Base-by-base conservation (phyloP, 2,329 filamentous ascomycete species). In the Ophiocordyceps camponoti-saundersi region DNA sequence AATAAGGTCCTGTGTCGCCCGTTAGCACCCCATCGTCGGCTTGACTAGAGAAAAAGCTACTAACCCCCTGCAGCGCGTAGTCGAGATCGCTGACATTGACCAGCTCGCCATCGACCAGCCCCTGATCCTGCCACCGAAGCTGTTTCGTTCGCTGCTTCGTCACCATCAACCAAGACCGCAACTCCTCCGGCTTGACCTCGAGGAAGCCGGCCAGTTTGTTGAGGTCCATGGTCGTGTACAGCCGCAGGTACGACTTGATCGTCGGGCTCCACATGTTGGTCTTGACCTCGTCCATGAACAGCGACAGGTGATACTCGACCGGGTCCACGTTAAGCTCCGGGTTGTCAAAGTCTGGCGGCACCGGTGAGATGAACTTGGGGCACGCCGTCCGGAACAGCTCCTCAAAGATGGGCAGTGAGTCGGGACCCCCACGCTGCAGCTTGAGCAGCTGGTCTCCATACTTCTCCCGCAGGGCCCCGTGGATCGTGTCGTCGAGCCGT, bases 271-370 rank as follows among this genome's bases (percentile, higher is more conserved):
- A 94, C 79, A 98, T 92, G 69, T 94, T 96, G 69, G 87, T 95
- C 80, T 94, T 95, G 66, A 98, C 90, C 73, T 98, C 92, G 57
- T 95, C 89, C 90, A 98, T 96, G 75, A 98, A 98, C 69, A 98
- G 84, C 59, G 85, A 75, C 53, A 95, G 80, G 69, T 98, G 90
- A 74, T 98, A 92, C 71, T 98, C 90, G 55, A 95, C 79, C 42
- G 92, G 92, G 70, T 98, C 92, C 58, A 96, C 75, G 73, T 98
- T 98, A 69, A 89, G 70, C 67, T 89, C 81, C 52, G 92, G 88
- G 76, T 93, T 90, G 63, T 96, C 92, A 66, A 98, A 98, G 71
- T 98, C 89, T 46, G 92, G 92, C 49, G 89, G 87, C 18, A 92
- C 92, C 46, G 92, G 92, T 52, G 84, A 93, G 76, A 98, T 98